Evolutionary conservation across 306 rosid species (phyloP), one percentile per base, ranked within the genome.

Genomic region (Casuarina glauca): DNA sequence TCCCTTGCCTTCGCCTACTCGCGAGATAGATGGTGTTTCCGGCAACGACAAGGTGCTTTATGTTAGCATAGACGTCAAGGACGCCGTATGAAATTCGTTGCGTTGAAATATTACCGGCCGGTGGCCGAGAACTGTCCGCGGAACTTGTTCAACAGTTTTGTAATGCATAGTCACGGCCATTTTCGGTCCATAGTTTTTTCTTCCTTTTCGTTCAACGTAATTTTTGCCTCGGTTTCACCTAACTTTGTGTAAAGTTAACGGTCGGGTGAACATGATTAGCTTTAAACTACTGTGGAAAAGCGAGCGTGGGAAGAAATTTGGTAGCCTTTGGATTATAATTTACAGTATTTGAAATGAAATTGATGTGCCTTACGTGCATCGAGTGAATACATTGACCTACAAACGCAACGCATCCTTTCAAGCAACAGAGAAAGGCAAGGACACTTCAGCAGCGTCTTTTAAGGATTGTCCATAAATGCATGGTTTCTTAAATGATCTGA

Each of bases 1-100:
- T 19, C 90, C 90, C 4, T 70, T 72, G 36, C 64, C 90, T 3
- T 87, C 88, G 39, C 90, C 90, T 10, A 62, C 71, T 50, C 86
- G 88, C 13, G 80, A 63, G 15, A 13, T 16, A 9, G 42, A 35
- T 5, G 6, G 35, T 35, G 1, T 32, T 32, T 61, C 42, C 68
- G 43, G 68, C 5, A 3, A 6, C 19, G 44, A 36, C 19, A 62
- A 11, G 68, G 68, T 62, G 6, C 69, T 6, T 12, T 19, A 8
- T 57, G 64, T 57, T 20, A 20, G 64, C 36, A 57, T 20, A 57
- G 12, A 57, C 8, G 36, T 20, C 19, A 62, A 35, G 41, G 41
- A 38, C n/a, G 10, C 6, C 44, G 69, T 36, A 17, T 19, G 5
- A 57, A 8, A n/a, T 17, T 3, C 9, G 50, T 46, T 6, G 11